These are phyloP conservation scores for Aspergillus sp. DNA, from an alignment of 2,329 filamentous ascomycete species.

Conservation along the genomic window DNA sequence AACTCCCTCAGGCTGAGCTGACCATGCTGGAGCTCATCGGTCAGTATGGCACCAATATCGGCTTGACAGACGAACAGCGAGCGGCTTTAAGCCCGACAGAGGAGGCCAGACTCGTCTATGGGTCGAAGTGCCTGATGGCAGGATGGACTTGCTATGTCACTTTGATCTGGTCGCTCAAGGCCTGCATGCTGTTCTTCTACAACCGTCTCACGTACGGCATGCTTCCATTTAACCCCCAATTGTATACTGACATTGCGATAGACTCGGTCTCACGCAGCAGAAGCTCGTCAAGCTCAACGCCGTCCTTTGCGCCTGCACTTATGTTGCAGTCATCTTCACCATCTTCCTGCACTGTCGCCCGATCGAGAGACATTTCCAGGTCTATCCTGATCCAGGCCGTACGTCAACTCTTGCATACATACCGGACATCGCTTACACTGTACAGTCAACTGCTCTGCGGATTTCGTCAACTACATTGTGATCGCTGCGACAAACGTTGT, in stretches of 20 bases:
- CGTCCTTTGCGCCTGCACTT: conserved; percentile 30
- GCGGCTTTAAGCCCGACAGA: conserved; percentile 31
- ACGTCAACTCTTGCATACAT: not conserved
- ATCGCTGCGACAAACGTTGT: conserved; percentile 39
- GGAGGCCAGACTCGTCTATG: conserved; percentile 30
- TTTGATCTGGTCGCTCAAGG: conserved; percentile 46
- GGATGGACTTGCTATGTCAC: conserved; percentile 46
- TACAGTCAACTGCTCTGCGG: conserved; percentile 31
- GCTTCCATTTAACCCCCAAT: not conserved
- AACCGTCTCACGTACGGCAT: conserved; percentile 42
- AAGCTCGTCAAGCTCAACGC: conserved; percentile 40
- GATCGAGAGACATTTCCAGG: conserved; percentile 42
- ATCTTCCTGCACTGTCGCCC: conserved; percentile 42
- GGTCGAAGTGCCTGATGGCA: conserved; percentile 34
- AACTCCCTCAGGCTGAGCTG: conserved; percentile 16
- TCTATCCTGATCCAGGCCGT: conserved; percentile 44
- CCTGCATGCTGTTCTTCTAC: conserved; percentile 47
- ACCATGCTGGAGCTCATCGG: conserved; percentile 24
- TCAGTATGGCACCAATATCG: conserved; percentile 39
- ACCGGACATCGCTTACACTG: not conserved
- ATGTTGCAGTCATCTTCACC: conserved; percentile 33
- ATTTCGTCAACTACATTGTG: conserved; percentile 39
- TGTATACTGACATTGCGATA: conserved; percentile 4
- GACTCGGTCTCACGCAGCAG: conserved; percentile 39
- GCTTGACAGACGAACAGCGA: conserved; percentile 33